Evolutionary conservation across 1,139 yeast species (phyloP), one percentile per base, ranked within the genome.

Genomic region (Candida albicans): DNA sequence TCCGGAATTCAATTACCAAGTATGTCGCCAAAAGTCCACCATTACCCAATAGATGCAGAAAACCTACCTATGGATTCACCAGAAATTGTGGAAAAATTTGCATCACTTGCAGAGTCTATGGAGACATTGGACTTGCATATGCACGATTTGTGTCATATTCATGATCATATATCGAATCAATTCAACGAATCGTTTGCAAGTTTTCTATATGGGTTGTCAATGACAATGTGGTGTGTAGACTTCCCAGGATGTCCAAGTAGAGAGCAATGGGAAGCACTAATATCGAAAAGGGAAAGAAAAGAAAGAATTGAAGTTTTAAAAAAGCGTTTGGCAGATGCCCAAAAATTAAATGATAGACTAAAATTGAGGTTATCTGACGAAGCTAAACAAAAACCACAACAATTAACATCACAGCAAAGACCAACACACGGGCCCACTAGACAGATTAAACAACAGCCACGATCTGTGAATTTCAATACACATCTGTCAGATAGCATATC

Each of bases 151-250:
- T 73, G 72, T 43, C 67, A 62, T 41, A 73, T 78, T 9, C 83
- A 82, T 58, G 73, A 75, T 42, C 74, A 79, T 13, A 58, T 82
- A 8, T 56, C 64, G 5, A 66, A 66, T 9, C 78, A 77, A 36
- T 75, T 82, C 56, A 82, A 82, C 56, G 88, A 82, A 57, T 76
- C 85, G 1, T 73, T 82, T 54, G 80, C 85, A 9, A 70, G 84
- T 35, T 75, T 82, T 38, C 60, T 82, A 41, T 82, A 81, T 54
- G 88, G 89, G 5, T 58, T 82, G 42, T 73, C 77, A 51, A 76
- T 81, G 54, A 81, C 83, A 44, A 81, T 84, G 62, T 82, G 85
- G 81, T 82, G 87, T 61, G 79, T 80, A 27, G 82, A 79, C 54
- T 80, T 81, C 51, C 75, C 75, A 0, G 71, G 70, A 1, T 59